Percentiles rank a stretch among this genome's conserved stretches.
These are phyloP conservation scores for Linnemannia hyalina DNA, from an alignment of 192 early-diverging fungal species.

Conservation along the genomic window DNA sequence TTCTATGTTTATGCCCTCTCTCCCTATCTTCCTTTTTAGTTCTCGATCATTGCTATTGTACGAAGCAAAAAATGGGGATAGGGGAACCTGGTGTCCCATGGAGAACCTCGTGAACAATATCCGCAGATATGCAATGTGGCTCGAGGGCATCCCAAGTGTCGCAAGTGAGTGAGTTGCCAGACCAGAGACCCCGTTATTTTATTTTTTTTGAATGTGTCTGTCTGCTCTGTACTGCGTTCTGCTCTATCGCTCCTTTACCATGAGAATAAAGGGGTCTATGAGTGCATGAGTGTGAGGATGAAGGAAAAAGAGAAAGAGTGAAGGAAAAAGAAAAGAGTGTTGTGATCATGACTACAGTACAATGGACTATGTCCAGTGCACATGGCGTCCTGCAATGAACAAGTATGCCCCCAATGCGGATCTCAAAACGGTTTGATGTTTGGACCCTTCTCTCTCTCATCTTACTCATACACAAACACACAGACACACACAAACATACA, in stretches of 20 bases:
- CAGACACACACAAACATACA: background rate
- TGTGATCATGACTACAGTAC: background rate
- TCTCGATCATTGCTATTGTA: background rate
- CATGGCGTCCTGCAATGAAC: background rate
- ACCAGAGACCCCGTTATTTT: too few species aligned
- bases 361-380: background rate
- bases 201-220: background rate
- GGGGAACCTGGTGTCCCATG: background rate
- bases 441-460: slow-evolving; percentile 5
- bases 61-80: background rate
- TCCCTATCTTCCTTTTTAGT: background rate
- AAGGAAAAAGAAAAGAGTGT: background rate
- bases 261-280: background rate
- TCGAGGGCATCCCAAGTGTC: too few species aligned
- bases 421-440: slow-evolving; percentile 24
- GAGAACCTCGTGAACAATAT: too few species aligned
- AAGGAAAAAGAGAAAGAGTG: too few species aligned
- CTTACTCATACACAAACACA: background rate
- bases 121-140: too few species aligned
- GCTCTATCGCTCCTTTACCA: background rate
- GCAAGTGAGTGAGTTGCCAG: too few species aligned
- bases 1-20: background rate
- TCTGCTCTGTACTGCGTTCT: background rate
- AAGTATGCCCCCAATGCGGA: background rate
- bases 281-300: too few species aligned